phyloP scores from a whole-genome alignment of 2,329 filamentous ascomycete species.

The Diaporthe citrichinensis region DNA sequence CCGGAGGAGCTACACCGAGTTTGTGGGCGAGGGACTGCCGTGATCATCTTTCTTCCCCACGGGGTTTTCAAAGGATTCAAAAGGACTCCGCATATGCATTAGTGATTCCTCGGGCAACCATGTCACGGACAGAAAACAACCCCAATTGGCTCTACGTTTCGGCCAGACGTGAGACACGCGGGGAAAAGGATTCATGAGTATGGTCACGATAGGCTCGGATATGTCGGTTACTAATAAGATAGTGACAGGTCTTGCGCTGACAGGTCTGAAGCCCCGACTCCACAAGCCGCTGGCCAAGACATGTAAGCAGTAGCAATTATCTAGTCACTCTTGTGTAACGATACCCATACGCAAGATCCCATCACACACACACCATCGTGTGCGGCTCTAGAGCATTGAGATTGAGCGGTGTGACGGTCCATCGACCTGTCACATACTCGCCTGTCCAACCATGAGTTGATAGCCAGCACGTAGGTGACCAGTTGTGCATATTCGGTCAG shows the following conservation, averaged over 20 bases:
- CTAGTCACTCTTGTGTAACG: not conserved
- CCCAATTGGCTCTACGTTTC: not conserved
- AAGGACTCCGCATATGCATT: slow-evolving; percentile 4
- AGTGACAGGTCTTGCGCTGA: not conserved
- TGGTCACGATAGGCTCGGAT: not conserved
- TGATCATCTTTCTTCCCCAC: not conserved
- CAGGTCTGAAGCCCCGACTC: not conserved
- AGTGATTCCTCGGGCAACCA: not conserved
- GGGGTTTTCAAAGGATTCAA: not conserved
- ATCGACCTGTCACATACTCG: not conserved
- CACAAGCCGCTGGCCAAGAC: not conserved
- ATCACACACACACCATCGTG: not conserved
- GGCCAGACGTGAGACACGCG: not conserved
- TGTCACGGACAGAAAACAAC: not conserved
- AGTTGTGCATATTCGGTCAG: not conserved
- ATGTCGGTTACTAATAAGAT: not conserved
- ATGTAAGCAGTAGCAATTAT: not conserved
- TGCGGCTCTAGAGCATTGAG: not conserved
- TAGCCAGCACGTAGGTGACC: not conserved
- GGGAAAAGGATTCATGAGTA: not conserved
- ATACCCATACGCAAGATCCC: not conserved
- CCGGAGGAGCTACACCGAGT: not conserved
- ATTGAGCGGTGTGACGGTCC: not conserved
- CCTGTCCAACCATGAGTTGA: not conserved
- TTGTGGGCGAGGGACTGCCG: not conserved